Evolutionary conservation across 257 asterid species (phyloP).

Genomic region (Gentiana macrophylla): DNA sequence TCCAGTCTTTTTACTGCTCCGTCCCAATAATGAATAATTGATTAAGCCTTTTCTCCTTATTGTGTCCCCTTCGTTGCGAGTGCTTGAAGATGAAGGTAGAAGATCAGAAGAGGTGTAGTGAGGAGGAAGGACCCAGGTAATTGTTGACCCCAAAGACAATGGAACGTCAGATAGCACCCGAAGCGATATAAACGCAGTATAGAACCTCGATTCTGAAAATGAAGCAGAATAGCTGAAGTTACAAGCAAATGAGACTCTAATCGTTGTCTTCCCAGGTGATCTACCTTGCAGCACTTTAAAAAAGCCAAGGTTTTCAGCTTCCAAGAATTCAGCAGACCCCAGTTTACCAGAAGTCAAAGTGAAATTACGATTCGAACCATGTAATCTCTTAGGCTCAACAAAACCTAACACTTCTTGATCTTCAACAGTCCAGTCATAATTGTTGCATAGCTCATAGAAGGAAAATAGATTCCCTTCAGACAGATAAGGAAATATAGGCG

Average conservation of each 20-base stretch:
- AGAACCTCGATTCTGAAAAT: slow-evolving; percentile 35
- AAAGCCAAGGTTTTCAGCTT: slow-evolving; percentile 35
- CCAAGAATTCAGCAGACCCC: slow-evolving; percentile 24
- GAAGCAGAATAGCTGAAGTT: slow-evolving; percentile 33
- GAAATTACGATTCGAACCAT: slow-evolving; percentile 13
- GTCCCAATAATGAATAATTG: slow-evolving; percentile 59
- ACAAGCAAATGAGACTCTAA: slow-evolving; percentile 69
- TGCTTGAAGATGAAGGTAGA: slow-evolving; percentile 45
- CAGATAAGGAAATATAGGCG: slow-evolving; percentile 61
- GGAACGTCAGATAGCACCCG: slow-evolving; percentile 75
- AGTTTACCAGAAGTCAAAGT: slow-evolving; percentile 14
- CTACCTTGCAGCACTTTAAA: slow-evolving; percentile 55
- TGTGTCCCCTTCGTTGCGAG: slow-evolving; percentile 36
- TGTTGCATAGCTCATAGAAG: slow-evolving; percentile 60
- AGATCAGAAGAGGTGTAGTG: slow-evolving; percentile 63
- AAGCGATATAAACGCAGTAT: slow-evolving; percentile 50
- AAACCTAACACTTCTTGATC: slow-evolving; percentile 48
- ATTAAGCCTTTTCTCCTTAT: slow-evolving; percentile 38
- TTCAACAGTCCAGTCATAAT: slow-evolving; percentile 59
- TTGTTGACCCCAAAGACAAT: slow-evolving; percentile 63
- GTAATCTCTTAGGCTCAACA: slow-evolving; percentile 17
- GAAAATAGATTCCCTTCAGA: slow-evolving; percentile 80
- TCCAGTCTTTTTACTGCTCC: slow-evolving; percentile 26
- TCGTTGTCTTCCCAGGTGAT: slow-evolving; percentile 65
- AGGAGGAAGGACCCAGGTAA: slow-evolving; percentile 88